These are phyloP conservation scores for Cyberlindnera galapagoensis DNA, from an alignment of 805 yeast species.

Conservation along the genomic window DNA sequence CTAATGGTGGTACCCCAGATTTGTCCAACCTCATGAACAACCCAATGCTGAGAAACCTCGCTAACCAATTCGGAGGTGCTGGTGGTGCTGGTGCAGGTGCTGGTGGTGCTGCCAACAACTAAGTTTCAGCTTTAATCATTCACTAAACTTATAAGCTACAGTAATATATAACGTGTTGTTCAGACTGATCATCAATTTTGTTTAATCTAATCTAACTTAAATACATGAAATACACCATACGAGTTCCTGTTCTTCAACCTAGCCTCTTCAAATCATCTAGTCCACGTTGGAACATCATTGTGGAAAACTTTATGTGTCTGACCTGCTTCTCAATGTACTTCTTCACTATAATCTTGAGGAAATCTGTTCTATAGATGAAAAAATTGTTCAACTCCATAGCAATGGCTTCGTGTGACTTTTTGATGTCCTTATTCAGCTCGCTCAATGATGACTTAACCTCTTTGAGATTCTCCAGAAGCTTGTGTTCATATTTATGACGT, in stretches of 20 bases:
- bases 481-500: constrained; percentile 39
- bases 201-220: too few species aligned
- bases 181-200: too few species aligned
- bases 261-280: constrained; percentile 15
- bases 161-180: too few species aligned
- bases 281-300: constrained; percentile 13
- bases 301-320: constrained; percentile 20
- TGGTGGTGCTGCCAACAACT: neutral
- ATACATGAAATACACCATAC: too few species aligned
- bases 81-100: constrained; percentile 6
- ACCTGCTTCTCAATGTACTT: constrained; percentile 27
- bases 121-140: too few species aligned
- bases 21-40: constrained; percentile 71
- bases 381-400: constrained; percentile 61
- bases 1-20: constrained; percentile 37
- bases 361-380: constrained; percentile 41
- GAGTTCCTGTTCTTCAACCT: too few species aligned
- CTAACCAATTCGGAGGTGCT: constrained; percentile 51
- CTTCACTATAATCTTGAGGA: constrained; percentile 32
- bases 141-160: too few species aligned
- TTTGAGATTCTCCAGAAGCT: constrained; percentile 32
- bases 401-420: constrained; percentile 48
- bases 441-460: constrained; percentile 37
- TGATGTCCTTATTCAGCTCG: constrained; percentile 40
- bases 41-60: constrained; percentile 71